phyloP scores from a whole-genome alignment of 108 stramenopile species.

The Nitzschia inconspicua region DNA sequence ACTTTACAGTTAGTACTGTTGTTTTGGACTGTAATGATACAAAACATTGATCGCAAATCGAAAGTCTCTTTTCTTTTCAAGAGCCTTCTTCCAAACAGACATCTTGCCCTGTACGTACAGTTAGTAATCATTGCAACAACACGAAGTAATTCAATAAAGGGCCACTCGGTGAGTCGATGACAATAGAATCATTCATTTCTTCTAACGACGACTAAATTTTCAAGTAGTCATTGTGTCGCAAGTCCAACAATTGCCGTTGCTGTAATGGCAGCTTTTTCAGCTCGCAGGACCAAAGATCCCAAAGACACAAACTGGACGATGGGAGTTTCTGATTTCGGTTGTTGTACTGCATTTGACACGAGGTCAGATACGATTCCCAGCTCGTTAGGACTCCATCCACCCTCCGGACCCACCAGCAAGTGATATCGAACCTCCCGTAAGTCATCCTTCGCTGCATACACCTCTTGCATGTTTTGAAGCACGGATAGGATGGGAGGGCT shows the following conservation, averaged over 20 bases:
- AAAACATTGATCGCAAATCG: too few relatives aligned
- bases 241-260: constrained; percentile 41
- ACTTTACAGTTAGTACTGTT: too few relatives aligned
- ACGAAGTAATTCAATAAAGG: too few relatives aligned
- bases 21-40: too few relatives aligned
- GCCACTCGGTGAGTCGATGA: too few relatives aligned
- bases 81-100: too few relatives aligned
- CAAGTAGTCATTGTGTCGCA: too few relatives aligned
- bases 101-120: too few relatives aligned
- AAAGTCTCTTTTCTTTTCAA: too few relatives aligned
- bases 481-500: constrained; percentile 46
- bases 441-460: not conserved
- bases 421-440: constrained; percentile 12
- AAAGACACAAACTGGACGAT: constrained; percentile 59
- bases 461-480: constrained; percentile 9
- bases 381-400: constrained; percentile 79
- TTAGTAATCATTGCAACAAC: too few relatives aligned
- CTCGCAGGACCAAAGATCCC: constrained; percentile 58
- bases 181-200: too few relatives aligned
- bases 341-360: constrained; percentile 3
- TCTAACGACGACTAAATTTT: too few relatives aligned
- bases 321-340: not conserved
- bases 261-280: constrained; percentile 76
- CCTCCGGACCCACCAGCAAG: constrained; percentile 79
- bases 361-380: constrained; percentile 42